phyloP scores from a whole-genome alignment of 2,329 filamentous ascomycete genomes.

The Diaporthe citri region DNA sequence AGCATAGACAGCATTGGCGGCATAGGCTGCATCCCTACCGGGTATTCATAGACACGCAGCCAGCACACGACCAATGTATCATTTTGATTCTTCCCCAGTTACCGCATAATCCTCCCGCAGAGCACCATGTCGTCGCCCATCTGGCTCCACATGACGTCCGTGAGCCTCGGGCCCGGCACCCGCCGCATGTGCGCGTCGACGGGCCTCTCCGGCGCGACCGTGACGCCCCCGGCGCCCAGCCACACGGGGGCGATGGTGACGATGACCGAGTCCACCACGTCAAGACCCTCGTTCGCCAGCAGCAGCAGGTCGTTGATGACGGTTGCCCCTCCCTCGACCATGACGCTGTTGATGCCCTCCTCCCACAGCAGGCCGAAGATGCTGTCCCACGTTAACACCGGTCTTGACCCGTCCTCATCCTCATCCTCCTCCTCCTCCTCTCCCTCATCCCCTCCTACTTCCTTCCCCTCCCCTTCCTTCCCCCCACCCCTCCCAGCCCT shows the following conservation, averaged over 20 bases:
- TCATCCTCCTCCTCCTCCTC: constrained; percentile 38
- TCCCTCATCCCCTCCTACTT: background rate
- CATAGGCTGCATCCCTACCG: background rate
- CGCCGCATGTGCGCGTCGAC: constrained; percentile 53
- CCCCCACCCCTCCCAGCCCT: constrained; percentile 38
- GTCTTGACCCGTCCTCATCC: constrained; percentile 49
- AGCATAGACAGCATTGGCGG: constrained; percentile 5
- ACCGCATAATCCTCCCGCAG: constrained; percentile 67
- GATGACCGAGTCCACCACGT: constrained; percentile 80
- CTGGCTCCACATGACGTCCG: constrained; percentile 78
- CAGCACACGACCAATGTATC: background rate
- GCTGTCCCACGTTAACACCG: constrained; percentile 72
- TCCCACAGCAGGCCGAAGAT: constrained; percentile 70
- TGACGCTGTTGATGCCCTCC: constrained; percentile 80
- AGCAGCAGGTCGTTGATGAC: constrained; percentile 87
- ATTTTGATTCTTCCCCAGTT: background rate
- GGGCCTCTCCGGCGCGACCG: constrained; percentile 77
- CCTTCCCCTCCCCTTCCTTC: constrained; percentile 49
- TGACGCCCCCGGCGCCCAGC: constrained; percentile 86
- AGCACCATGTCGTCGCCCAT: constrained; percentile 87
- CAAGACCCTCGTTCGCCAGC: constrained; percentile 60
- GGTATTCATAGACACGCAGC: constrained; percentile 21
- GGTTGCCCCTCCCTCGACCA: constrained; percentile 89
- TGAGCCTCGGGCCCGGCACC: constrained; percentile 68
- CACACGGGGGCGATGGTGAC: constrained; percentile 92